These are phyloP conservation scores for Penicillium dipodomyicola DNA, from an alignment of 495 filamentous ascomycete species.

Conservation along the genomic window DNA sequence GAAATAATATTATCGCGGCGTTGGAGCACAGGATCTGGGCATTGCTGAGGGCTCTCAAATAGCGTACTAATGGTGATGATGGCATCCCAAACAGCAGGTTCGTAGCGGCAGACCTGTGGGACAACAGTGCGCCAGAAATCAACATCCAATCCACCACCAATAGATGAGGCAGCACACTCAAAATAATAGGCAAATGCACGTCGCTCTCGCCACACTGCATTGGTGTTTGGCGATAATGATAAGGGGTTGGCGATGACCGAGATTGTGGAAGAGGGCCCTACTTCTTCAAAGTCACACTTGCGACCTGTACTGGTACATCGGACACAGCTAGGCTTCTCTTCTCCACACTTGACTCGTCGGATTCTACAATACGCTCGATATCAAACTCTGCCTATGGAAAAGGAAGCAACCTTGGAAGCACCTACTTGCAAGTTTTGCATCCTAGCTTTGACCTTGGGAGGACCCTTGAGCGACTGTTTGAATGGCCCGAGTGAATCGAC, in stretches of 20 bases:
- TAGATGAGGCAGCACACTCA: slow-evolving; percentile 27
- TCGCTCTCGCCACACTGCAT: slow-evolving; percentile 34
- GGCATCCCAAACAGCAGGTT: slow-evolving; percentile 60
- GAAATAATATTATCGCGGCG: slow-evolving; percentile 23
- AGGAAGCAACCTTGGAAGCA: background rate
- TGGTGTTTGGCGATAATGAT: slow-evolving; percentile 25
- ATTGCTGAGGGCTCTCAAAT: slow-evolving; percentile 40
- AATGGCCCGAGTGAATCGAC: background rate
- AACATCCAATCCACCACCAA: slow-evolving; percentile 48
- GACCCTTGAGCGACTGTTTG: background rate
- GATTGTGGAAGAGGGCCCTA: slow-evolving; percentile 1
- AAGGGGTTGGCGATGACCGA: slow-evolving; percentile 11
- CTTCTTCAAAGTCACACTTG: slow-evolving; percentile 44
- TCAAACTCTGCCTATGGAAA: background rate
- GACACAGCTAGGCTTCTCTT: slow-evolving; percentile 48
- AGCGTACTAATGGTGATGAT: slow-evolving; percentile 54
- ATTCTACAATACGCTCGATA: slow-evolving; percentile 28
- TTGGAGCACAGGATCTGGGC: slow-evolving; percentile 9
- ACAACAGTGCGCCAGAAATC: slow-evolving; percentile 57
- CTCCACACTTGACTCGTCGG: slow-evolving; percentile 57
- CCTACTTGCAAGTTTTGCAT: slow-evolving; percentile 46
- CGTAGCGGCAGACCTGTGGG: slow-evolving; percentile 53
- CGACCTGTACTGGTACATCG: slow-evolving; percentile 51
- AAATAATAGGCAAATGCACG: slow-evolving; percentile 45
- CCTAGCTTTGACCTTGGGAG: slow-evolving; percentile 31